Evolutionary conservation across 2,329 filamentous ascomycete genomes (phyloP).

Genomic region (Pseudogymnoascus sp.): DNA sequence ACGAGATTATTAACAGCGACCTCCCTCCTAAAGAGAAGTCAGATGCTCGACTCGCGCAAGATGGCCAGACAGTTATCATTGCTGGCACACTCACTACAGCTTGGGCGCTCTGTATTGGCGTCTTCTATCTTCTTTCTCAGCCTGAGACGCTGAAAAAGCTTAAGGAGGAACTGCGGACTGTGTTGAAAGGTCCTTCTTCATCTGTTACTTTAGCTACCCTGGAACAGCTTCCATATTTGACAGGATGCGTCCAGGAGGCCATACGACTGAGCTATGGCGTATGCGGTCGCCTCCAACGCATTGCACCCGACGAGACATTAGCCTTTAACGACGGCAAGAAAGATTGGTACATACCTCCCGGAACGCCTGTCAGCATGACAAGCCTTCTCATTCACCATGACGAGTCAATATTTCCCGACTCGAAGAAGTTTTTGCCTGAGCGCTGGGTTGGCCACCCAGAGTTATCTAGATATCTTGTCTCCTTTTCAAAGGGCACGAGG

Average conservation of each 20-base stretch:
- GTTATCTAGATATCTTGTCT: constrained; percentile 33
- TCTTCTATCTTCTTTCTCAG: constrained; percentile 31
- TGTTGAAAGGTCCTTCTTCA: constrained; percentile 14
- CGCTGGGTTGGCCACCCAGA: constrained; percentile 34
- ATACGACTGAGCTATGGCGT: constrained; percentile 29
- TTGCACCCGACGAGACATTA: constrained; percentile 21
- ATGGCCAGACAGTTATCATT: constrained; percentile 23
- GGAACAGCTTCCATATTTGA: constrained; percentile 27
- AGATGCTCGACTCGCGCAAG: constrained; percentile 26
- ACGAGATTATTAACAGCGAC: constrained; percentile 22
- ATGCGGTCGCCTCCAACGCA: constrained; percentile 23
- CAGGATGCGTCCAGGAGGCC: constrained; percentile 30
- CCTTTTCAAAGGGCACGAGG: constrained; percentile 36
- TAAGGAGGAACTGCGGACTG: constrained; percentile 28
- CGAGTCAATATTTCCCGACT: constrained; percentile 32
- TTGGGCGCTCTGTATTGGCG: constrained; percentile 28
- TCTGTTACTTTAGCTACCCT: constrained; percentile 15
- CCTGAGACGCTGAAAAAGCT: constrained; percentile 27
- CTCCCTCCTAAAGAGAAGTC: constrained; percentile 32
- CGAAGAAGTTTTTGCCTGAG: constrained; percentile 34
- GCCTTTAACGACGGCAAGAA: constrained; percentile 15
- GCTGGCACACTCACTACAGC: constrained; percentile 35
- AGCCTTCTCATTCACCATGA: constrained; percentile 34
- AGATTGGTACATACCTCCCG: constrained; percentile 19
- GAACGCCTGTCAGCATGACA: constrained; percentile 35